Conservation (phyloP, 441 rosid species). For the Omphalea diandra region DNA sequence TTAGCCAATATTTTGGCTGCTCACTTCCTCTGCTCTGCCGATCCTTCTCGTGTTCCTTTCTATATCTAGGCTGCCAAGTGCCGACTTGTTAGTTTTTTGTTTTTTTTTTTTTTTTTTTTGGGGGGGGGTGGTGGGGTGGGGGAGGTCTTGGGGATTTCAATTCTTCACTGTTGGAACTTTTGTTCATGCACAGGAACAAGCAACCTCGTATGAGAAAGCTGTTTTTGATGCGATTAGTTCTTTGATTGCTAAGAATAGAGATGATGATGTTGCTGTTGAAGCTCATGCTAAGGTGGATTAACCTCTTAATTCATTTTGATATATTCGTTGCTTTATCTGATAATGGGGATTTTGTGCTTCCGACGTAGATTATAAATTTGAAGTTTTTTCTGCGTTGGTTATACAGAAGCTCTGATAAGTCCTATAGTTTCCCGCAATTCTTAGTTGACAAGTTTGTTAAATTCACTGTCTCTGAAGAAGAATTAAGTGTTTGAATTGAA, state of each 20-base stretch:
- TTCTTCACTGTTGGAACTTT: not conserved
- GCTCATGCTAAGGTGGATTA: constrained; percentile 51
- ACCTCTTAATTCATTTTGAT: not conserved
- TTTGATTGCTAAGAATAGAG: constrained; percentile 56
- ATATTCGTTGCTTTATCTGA: not conserved
- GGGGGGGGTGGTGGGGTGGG: too few relatives aligned
- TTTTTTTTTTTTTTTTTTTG: not conserved
- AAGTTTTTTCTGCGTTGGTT: not conserved
- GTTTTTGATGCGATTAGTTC: constrained; percentile 54
- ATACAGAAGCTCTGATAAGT: not conserved
- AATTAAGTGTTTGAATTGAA: not conserved
- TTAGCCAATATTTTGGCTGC: constrained; percentile 81
- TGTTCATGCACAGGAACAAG: constrained; percentile 47
- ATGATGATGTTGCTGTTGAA: constrained; percentile 62
- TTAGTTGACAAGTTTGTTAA: not conserved
- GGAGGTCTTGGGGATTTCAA: too few relatives aligned
- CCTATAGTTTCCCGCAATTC: not conserved
- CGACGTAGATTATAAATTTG: not conserved
- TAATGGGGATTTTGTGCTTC: not conserved
- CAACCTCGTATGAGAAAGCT: constrained; percentile 73
- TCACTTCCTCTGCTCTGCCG: constrained; percentile 48
- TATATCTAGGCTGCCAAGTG: constrained; percentile 56
- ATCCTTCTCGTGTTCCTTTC: constrained; percentile 41
- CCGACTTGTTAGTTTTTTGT: constrained; percentile 43
- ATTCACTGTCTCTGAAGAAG: not conserved